A percentile compares a stretch with the other conserved stretches of the same genome.
phyloP scores from a whole-genome alignment of 257 asterid species.

The Apocynum venetum region DNA sequence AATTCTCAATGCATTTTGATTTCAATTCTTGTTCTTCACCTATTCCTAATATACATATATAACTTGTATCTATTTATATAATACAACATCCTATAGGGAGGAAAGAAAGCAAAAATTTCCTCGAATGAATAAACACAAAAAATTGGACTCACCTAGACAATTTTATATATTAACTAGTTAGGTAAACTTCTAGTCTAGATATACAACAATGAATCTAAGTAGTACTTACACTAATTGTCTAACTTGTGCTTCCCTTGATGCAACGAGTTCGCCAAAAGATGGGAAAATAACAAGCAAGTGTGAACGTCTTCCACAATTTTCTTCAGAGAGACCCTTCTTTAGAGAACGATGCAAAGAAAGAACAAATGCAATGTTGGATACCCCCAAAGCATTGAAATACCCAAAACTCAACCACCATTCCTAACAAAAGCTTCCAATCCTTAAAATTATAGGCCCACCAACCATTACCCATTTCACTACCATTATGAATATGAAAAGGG shows the following conservation, averaged over 20 bases:
- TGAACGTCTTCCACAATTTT: conserved; percentile 41
- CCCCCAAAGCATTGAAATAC: too few species aligned
- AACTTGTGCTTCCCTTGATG: conserved; percentile 79
- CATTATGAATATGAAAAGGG: too few species aligned
- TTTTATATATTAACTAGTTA: conserved; percentile 9
- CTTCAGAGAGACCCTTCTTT: conserved; percentile 41
- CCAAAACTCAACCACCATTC: too few species aligned
- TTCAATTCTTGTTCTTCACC: background rate
- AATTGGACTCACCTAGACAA: background rate
- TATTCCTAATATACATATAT: background rate
- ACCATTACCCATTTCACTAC: too few species aligned
- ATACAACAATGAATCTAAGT: conserved; percentile 59
- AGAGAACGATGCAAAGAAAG: conserved; percentile 70
- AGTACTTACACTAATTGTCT: conserved; percentile 77
- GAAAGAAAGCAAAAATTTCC: background rate
- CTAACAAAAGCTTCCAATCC: too few species aligned
- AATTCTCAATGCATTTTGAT: background rate
- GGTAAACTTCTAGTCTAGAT: conserved; percentile 54
- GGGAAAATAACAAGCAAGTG: conserved; percentile 88
- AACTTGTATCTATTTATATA: background rate
- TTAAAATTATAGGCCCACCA: too few species aligned
- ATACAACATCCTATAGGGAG: background rate
- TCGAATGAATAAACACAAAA: background rate
- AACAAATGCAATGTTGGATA: conserved; percentile 43
- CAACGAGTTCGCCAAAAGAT: conserved; percentile 86